Evolutionary conservation across 768 basidiomycete genomes (phyloP).

Genomic region (Melanogaster broomeanus): DNA sequence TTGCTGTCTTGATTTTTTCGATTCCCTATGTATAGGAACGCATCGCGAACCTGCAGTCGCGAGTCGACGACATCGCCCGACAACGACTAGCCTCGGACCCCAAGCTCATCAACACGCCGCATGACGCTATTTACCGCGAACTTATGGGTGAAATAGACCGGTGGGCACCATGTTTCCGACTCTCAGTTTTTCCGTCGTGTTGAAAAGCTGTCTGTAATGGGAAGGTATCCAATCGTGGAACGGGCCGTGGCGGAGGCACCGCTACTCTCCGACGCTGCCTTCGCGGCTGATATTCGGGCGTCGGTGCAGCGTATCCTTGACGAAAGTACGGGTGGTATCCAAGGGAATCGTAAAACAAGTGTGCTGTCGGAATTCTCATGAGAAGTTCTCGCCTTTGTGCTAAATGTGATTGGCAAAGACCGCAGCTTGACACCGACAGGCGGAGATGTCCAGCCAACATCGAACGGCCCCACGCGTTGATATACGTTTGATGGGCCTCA

Average conservation of each 20-base stretch:
- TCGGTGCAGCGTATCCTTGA: constrained; percentile 48
- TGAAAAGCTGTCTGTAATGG: background rate
- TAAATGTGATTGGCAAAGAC: background rate
- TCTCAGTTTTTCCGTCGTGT: too few relatives aligned
- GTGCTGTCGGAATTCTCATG: background rate
- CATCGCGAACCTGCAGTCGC: constrained; percentile 51
- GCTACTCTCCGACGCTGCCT: constrained; percentile 48
- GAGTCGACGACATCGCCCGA: constrained; percentile 63
- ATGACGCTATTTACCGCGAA: constrained; percentile 57
- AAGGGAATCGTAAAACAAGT: background rate
- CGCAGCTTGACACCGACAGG: too few relatives aligned
- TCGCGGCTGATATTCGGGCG: constrained; percentile 43
- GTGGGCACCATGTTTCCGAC: constrained; percentile 31
- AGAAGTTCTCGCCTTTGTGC: constrained; percentile 1
- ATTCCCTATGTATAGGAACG: constrained; percentile 45
- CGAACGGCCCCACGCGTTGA: background rate
- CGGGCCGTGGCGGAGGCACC: constrained; percentile 56
- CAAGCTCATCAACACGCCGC: constrained; percentile 51
- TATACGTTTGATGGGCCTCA: too few relatives aligned
- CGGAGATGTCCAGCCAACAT: too few relatives aligned
- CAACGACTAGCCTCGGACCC: constrained; percentile 55
- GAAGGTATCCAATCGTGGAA: constrained; percentile 66
- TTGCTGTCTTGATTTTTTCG: constrained; percentile 3
- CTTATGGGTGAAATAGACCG: constrained; percentile 74
- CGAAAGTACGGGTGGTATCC: constrained; percentile 35